Evolutionary conservation across 2,329 filamentous ascomycete species (phyloP), one percentile per base, ranked within the genome.

Genomic region (Hymenoscyphus salicellus): DNA sequence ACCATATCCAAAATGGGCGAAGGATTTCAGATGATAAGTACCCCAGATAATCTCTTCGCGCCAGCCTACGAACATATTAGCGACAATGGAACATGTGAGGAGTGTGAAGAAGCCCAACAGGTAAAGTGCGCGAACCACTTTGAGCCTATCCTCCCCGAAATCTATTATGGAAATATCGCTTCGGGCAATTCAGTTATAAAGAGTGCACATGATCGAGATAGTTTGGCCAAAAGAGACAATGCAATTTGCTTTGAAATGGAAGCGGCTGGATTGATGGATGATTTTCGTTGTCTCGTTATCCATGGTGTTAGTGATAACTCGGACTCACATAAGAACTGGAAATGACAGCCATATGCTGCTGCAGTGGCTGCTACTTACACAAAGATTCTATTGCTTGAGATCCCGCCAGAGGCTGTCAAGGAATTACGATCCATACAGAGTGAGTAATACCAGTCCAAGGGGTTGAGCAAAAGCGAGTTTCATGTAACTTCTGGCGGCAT

Each of bases 281-380:
- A 23, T 32, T 63, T 64, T 58, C 65, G 49, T n/a, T 67, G 65
- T 36, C 58, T 69, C 1, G 63, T 69, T 8, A 66, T 69, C 8
- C n/a, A 65, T 26, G 67, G 67, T 16, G 66, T 69, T 33, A 65
- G 61, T 55, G 65, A 69, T 33, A 67, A 67, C 43, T 56, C 63
- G 6, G 65, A 67, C 60, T 67, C 63, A 11, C 65, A 67, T 38
- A 65, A 63, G 33, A 60, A 61, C 28, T 49, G 63, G 38, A 20
- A 16, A 5, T 67, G 65, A 63, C 65, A 67, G 16, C 11, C 16
- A 2, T 67, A 67, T 46, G 65, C 65, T 2, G 65, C 65, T 17
- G 43, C 61, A 5, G 46, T 49, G 16, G 65, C 65, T 2, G 65
- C 65, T 14, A 63, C 63, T 33, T 65, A 61, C 60, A 52, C 63